Conservation (phyloP, 768 basidiomycete genomes). For the Tylopilus rubrobrunneus region DNA sequence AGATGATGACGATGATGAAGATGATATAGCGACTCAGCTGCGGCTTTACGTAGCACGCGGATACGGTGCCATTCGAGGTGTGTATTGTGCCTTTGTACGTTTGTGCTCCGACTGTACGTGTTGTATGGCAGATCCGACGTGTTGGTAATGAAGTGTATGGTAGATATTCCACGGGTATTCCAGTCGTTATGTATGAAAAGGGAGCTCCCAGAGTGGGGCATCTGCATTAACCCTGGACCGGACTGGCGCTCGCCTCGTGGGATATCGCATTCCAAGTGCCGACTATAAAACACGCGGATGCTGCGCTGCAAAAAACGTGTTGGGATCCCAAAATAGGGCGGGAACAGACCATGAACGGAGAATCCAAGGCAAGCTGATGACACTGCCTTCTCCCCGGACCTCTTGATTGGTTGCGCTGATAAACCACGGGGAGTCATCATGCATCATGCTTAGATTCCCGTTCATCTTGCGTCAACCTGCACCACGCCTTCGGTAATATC, state of each 20-base stretch:
- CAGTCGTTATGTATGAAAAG: conserved; percentile 30
- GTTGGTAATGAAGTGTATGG: conserved; percentile 16
- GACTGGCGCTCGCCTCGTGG: conserved; percentile 31
- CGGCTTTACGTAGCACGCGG: conserved; percentile 26
- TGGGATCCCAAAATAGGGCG: conserved; percentile 25
- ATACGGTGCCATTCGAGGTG: conserved; percentile 20
- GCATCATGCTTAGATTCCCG: conserved; percentile 32
- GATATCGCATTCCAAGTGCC: conserved; percentile 14
- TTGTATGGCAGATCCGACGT: conserved; percentile 19
- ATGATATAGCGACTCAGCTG: conserved; percentile 10
- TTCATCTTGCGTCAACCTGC: conserved; percentile 27
- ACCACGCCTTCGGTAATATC: conserved; percentile 36
- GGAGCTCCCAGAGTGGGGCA: conserved; percentile 20
- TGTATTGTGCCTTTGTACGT: conserved; percentile 24
- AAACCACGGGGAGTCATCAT: conserved; percentile 30
- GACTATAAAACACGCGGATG: conserved; percentile 25
- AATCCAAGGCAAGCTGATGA: conserved; percentile 18
- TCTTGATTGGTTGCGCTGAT: conserved; percentile 33
- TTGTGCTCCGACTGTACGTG: conserved; percentile 16
- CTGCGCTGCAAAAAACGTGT: conserved; percentile 36
- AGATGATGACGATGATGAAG: conserved; percentile 8
- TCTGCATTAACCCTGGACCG: conserved; percentile 16
- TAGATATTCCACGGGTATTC: conserved; percentile 24
- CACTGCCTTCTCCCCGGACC: conserved; percentile 29
- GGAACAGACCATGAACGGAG: conserved; percentile 10